Evolutionary conservation across 2,329 filamentous ascomycete genomes (phyloP), one percentile per base, ranked within the genome.

Genomic region (Colletotrichum limetticola): DNA sequence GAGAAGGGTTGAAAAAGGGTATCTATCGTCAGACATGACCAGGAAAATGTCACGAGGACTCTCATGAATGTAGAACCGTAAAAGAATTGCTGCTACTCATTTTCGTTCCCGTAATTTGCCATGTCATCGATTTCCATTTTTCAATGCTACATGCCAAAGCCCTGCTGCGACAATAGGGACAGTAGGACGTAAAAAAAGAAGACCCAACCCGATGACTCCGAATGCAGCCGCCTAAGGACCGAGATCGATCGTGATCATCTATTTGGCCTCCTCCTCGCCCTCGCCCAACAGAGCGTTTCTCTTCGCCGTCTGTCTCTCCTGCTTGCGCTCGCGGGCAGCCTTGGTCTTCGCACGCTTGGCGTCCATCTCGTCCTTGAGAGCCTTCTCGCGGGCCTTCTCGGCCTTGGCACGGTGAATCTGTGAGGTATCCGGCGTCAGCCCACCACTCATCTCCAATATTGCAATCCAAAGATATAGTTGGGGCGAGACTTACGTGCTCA

Each of bases 381-480:
- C 88, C 88, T 92, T 92, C 93, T 98, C 97, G 87, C 97, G 97
- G 79, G 92, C 91, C 91, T 97, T 97, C 94, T 99, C 97, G 82
- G 97, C 97, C 94, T 99, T 99, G 90, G 97, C 97, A 89, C 95
- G 97, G 94, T 99, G 97, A 86, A 99, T 98, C 97, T 99, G 83
- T 81, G 24, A 14, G 26, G 53, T 35, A 16, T 32, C 30, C 30
- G 6, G 52, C 16, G 61, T 72, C 28, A 72, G 70, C 56, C 26
- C 16, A 58, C 52, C 62, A 37, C 35, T n/a, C 14, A 26, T 76
- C 75, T 79, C 68, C 76, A 75, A 59, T 72, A 19, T 53, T n/a
- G 30, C 55, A 8, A n/a, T 24, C 16, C 19, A 49, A 24, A 22
- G 19, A 3, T 19, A 49, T 49, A 22, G 16, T 19, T 49, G 14